These are phyloP conservation scores for Areca catechu DNA, from an alignment of 176 grass and related monocot genomes.

Conservation along the genomic window DNA sequence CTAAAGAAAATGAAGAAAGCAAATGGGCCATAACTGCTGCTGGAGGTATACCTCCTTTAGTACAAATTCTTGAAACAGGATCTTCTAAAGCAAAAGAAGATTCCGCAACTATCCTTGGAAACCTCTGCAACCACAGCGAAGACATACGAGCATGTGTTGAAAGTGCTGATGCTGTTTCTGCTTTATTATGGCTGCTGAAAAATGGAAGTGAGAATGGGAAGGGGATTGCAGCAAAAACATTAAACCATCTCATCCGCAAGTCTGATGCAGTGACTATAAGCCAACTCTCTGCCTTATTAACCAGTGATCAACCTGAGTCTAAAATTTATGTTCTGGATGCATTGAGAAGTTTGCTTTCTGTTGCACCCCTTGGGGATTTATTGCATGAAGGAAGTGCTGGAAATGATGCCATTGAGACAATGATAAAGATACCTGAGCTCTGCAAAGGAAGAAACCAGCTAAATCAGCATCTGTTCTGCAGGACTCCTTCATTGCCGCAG, in stretches of 20 bases:
- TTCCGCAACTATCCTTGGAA: constrained; percentile 96
- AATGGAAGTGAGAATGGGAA: constrained; percentile 97
- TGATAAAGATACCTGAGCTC: constrained; percentile 93
- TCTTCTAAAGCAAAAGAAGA: constrained; percentile 99
- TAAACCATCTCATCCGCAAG: constrained; percentile 97
- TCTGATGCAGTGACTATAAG: constrained; percentile 97
- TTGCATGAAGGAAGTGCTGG: constrained; percentile 96
- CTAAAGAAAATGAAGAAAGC: constrained; percentile 98
- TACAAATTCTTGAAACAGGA: constrained; percentile 98
- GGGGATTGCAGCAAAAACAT: constrained; percentile 96
- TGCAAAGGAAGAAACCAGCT: constrained; percentile 79
- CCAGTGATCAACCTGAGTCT: constrained; percentile 92
- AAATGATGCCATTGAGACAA: constrained; percentile 94
- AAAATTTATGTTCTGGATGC: constrained; percentile 98
- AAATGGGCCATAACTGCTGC: constrained; percentile 99
- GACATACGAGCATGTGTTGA: constrained; percentile 99
- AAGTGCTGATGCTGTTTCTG: constrained; percentile 96
- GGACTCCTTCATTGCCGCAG: constrained; percentile 82
- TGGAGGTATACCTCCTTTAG: constrained; percentile 99
- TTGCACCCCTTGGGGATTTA: constrained; percentile 88
- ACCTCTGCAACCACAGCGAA: constrained; percentile 98
- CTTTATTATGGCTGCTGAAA: constrained; percentile 98
- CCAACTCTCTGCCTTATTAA: constrained; percentile 88
- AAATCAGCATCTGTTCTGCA: constrained; percentile 86
- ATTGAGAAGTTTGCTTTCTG: constrained; percentile 93